Percentiles rank a stretch among this genome's conserved stretches.
Evolutionary conservation across 1,284 basidiomycete genomes (phyloP).

Genomic region (Microbotryomycetes sp.): DNA sequence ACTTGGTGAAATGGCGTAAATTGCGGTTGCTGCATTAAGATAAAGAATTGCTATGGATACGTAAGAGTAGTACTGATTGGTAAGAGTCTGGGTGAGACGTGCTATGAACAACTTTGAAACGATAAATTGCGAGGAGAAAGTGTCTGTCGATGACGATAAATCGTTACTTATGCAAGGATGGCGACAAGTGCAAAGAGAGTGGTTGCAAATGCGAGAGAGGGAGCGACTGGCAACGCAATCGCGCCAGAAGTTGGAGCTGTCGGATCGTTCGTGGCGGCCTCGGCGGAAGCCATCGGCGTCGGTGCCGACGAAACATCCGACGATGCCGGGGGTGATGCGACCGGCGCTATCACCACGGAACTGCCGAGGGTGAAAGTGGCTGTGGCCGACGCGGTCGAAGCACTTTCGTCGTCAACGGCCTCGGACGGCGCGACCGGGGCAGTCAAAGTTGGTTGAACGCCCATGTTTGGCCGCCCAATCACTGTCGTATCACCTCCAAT

Average conservation of each 20-base stretch:
- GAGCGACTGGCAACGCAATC: background rate
- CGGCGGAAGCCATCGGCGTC: too few relatives aligned
- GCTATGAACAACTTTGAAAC: too few relatives aligned
- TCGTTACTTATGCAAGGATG: too few relatives aligned
- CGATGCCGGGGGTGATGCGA: background rate
- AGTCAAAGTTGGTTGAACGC: background rate
- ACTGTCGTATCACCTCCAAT: background rate
- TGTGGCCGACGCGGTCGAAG: background rate
- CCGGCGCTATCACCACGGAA: background rate
- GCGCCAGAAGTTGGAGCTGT: too few relatives aligned
- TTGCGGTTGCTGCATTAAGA: too few relatives aligned
- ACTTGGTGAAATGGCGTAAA: background rate
- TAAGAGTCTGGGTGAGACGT: too few relatives aligned
- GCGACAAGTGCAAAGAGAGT: too few relatives aligned
- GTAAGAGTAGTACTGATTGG: too few relatives aligned
- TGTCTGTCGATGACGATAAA: too few relatives aligned
- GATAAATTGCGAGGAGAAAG: too few relatives aligned
- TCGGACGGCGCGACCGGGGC: background rate
- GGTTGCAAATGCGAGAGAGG: background rate
- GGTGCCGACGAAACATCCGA: background rate
- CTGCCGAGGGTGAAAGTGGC: background rate
- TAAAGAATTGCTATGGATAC: too few relatives aligned
- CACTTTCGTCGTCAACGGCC: background rate
- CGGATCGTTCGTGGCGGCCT: background rate
- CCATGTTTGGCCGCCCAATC: background rate